Conservation (phyloP, 805 yeast species). For the Saturnispora besseyi region DNA sequence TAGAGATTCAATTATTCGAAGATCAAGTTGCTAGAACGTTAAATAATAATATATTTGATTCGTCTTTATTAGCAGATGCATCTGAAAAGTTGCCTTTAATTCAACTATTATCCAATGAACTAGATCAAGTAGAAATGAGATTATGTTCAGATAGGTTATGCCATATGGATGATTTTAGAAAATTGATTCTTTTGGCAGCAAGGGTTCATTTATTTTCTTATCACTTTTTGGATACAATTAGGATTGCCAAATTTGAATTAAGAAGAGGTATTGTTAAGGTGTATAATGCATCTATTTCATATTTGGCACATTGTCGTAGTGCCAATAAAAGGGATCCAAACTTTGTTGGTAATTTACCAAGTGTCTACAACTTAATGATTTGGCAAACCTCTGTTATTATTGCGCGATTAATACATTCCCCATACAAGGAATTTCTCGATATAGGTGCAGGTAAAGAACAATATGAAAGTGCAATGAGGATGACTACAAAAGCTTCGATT, state of each 20-base stretch:
- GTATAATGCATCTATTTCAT: conserved; percentile 69
- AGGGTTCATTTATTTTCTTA: conserved; percentile 78
- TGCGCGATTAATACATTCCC: conserved; percentile 69
- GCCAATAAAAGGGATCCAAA: conserved; percentile 51
- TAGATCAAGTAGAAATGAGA: conserved; percentile 66
- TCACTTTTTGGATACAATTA: conserved; percentile 60
- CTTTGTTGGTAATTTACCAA: conserved; percentile 74
- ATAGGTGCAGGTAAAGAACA: conserved; percentile 60
- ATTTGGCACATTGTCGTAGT: conserved; percentile 56
- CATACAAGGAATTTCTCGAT: conserved; percentile 59
- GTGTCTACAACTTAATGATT: conserved; percentile 66
- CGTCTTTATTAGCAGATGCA: conserved; percentile 54
- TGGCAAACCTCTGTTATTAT: conserved; percentile 92
- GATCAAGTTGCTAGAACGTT: conserved; percentile 74
- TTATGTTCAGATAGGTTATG: conserved; percentile 31
- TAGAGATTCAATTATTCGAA: conserved; percentile 77
- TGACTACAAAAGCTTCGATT: conserved; percentile 73
- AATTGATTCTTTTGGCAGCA: conserved; percentile 60
- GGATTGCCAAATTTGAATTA: conserved; percentile 46
- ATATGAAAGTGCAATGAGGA: conserved; percentile 55
- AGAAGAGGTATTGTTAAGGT: conserved; percentile 66
- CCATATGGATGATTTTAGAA: conserved; percentile 57
- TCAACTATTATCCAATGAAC: conserved; percentile 57
- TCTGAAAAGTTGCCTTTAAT: conserved; percentile 69
- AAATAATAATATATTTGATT: conserved; percentile 60